Evolutionary conservation across 768 basidiomycete genomes (phyloP).

Genomic region (Dioszegia crocea): DNA sequence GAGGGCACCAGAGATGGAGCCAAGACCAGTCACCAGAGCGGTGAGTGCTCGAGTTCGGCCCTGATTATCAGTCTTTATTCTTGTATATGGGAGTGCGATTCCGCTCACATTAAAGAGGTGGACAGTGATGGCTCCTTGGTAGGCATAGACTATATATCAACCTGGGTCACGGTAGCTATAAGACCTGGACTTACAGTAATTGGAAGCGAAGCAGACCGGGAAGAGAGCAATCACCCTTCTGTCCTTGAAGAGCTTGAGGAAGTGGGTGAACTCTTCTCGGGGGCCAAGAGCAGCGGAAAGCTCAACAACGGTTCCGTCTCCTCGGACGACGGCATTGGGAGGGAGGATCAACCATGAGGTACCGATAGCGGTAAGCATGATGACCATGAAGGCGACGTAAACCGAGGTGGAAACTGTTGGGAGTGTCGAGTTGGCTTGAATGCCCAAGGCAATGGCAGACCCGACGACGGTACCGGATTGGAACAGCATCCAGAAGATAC

Average conservation of each 20-base stretch:
- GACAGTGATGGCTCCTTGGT: conserved; percentile 52
- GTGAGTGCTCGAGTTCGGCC: conserved; percentile 55
- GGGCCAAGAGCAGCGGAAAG: conserved; percentile 45
- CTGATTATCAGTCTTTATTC: no score
- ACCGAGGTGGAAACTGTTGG: conserved; percentile 51
- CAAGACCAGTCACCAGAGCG: conserved; percentile 51
- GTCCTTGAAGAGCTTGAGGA: conserved; percentile 51
- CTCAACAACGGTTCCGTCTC: conserved; percentile 53
- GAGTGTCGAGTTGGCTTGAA: conserved; percentile 52
- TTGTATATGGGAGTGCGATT: no score
- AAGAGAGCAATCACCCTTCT: conserved; percentile 52
- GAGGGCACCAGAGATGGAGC: conserved; percentile 54
- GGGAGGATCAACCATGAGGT: conserved; percentile 51
- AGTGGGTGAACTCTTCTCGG: conserved; percentile 31
- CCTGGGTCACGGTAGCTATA: not conserved
- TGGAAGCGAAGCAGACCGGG: conserved; percentile 52
- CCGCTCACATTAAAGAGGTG: conserved; percentile 52
- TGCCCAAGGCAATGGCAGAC: conserved; percentile 66
- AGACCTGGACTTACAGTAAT: conserved; percentile 35
- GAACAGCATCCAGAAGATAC: conserved; percentile 58
- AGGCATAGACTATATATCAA: conserved; percentile 50
- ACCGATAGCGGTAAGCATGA: conserved; percentile 53
- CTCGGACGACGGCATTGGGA: conserved; percentile 51
- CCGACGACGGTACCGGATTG: conserved; percentile 66
- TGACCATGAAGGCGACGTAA: conserved; percentile 53